Conservation (phyloP, 768 basidiomycete species). For the Hypsizygus marmoreus region DNA sequence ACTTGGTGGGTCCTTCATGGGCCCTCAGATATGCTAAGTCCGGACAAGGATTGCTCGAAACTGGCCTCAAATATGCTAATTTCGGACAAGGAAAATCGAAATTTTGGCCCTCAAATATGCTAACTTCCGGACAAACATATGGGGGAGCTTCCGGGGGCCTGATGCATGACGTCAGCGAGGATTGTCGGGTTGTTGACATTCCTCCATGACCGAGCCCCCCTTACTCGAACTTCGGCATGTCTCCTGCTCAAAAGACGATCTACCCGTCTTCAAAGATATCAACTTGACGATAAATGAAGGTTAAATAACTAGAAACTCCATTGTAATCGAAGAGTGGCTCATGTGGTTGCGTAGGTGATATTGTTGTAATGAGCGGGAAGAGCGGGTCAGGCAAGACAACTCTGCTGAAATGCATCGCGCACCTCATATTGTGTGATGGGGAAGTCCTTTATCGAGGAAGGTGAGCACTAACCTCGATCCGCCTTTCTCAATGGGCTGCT, state of each 20-base stretch:
- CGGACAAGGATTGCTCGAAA: too few relatives aligned
- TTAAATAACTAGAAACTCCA: conserved; percentile 7
- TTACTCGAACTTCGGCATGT: conserved; percentile 59
- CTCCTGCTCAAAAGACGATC: conserved; percentile 46
- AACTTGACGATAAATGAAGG: conserved; percentile 64
- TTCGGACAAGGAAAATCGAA: too few relatives aligned
- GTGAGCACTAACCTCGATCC: conserved; percentile 34
- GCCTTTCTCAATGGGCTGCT: neutral
- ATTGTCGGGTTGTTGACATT: too few relatives aligned
- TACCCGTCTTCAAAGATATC: conserved; percentile 60
- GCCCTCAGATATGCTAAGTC: too few relatives aligned
- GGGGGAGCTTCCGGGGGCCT: too few relatives aligned
- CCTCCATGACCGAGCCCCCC: conserved; percentile 10
- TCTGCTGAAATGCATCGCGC: conserved; percentile 81
- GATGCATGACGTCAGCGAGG: neutral
- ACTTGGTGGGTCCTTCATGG: too few relatives aligned
- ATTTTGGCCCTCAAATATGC: too few relatives aligned
- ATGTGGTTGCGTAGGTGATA: conserved; percentile 50
- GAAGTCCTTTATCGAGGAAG: conserved; percentile 65
- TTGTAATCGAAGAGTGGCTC: neutral
- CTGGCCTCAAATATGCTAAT: too few relatives aligned
- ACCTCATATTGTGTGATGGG: conserved; percentile 73
- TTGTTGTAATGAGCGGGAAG: conserved; percentile 76
- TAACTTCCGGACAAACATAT: too few relatives aligned
- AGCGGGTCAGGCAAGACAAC: conserved; percentile 84